phyloP scores from a whole-genome alignment of 129 eudicot species.

The Flaveria brownii region DNA sequence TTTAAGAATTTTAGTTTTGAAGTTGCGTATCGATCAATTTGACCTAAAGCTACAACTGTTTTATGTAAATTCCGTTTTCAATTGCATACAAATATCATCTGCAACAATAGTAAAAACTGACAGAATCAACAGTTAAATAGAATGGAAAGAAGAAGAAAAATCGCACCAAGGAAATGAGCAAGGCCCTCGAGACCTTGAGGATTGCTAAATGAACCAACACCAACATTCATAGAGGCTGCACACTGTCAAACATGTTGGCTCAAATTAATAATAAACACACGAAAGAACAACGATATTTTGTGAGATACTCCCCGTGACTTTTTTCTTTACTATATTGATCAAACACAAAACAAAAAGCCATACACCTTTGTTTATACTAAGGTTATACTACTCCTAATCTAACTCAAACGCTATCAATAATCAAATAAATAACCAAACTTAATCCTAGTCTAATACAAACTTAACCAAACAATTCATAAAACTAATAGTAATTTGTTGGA shows the following conservation, averaged over 20 bases:
- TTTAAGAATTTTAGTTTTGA: neutral
- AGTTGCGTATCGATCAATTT: neutral
- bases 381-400: too few relatives aligned
- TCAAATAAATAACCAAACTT: too few relatives aligned
- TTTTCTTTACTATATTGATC: too few relatives aligned
- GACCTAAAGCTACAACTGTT: constrained; percentile 17
- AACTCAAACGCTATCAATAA: too few relatives aligned
- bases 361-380: too few relatives aligned
- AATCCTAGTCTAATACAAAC: too few relatives aligned
- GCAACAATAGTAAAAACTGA: neutral
- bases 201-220: constrained; percentile 80
- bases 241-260: constrained; percentile 44
- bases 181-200: constrained; percentile 95
- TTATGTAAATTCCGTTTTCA: neutral
- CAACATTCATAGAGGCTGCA: constrained; percentile 90
- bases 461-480: too few relatives aligned
- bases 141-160: constrained; percentile 7
- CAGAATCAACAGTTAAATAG: neutral
- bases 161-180: constrained; percentile 91
- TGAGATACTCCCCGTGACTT: too few relatives aligned
- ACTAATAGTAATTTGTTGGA: too few relatives aligned
- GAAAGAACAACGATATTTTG: too few relatives aligned
- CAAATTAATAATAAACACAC: too few relatives aligned
- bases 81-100: constrained; percentile 8
- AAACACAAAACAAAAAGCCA: too few relatives aligned